Conservation (phyloP, 176 grass and related monocot species). For the Oropetium thomaeum region DNA sequence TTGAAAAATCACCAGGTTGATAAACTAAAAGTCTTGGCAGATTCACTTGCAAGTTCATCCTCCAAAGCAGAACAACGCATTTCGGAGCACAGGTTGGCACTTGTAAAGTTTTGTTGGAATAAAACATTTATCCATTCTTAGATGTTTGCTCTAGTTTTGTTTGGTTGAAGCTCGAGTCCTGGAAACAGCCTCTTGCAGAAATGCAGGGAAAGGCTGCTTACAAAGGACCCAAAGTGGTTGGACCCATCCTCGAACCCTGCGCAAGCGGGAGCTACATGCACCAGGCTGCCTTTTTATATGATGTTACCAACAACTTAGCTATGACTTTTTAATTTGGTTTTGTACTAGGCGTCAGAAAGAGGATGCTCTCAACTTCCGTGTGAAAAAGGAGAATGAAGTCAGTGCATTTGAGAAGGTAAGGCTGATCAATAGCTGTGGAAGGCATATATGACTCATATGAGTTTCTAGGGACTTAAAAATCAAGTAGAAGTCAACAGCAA, state of each 20-base stretch:
- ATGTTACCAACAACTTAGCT: background rate
- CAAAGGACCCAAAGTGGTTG: no score
- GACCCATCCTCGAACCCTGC: no score
- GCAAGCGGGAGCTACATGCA: no score
- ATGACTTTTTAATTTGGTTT: conserved; percentile 10
- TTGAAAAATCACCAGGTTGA: conserved; percentile 59
- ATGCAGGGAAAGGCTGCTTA: no score
- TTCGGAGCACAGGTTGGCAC: conserved; percentile 79
- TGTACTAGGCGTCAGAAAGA: conserved; percentile 84
- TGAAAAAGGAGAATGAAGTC: conserved; percentile 90
- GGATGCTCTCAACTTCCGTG: conserved; percentile 92
- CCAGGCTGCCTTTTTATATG: no score
- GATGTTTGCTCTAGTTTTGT: conserved; percentile 9
- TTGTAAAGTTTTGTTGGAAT: background rate
- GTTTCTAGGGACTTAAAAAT: conserved; percentile 16
- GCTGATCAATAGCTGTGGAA: background rate
- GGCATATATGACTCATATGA: background rate
- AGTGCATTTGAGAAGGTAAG: conserved; percentile 75
- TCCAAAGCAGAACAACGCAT: conserved; percentile 96
- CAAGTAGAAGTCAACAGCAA: background rate
- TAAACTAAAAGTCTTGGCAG: conserved; percentile 88
- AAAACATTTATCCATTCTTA: background rate
- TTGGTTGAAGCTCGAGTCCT: conserved; percentile 1
- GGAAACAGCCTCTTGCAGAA: no score
- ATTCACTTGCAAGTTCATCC: conserved; percentile 89